Base-by-base conservation (phyloP, 2,329 filamentous ascomycete species). In the Berkeleyomyces basicola region DNA sequence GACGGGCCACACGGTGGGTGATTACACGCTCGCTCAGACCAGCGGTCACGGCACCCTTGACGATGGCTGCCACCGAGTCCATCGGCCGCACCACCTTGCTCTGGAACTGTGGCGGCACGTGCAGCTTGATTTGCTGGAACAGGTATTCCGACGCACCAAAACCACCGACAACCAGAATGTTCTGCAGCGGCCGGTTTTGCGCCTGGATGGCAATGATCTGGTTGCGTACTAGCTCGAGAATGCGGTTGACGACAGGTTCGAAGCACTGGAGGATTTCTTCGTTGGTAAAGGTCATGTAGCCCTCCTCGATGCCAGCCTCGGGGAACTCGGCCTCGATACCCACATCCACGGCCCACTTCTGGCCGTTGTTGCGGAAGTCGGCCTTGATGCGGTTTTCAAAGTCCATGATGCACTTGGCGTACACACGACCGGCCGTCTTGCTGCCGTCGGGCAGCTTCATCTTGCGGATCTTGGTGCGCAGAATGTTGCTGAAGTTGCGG, bases 331-430 rank as follows among this genome's bases (percentile, higher is more conserved):
- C 90, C 78, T 99, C 93, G 70, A 99, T 97, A 71, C 93, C 93
- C 59, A 99, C 93, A 72, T 99, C 93, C 23, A 97, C 91, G 53
- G 93, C 93, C 93, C 93, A 97, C 74, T 97, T 97, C 75, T 97
- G 92, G 59, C 92, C 91, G 74, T 96, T 97, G 78, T 97, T 97
- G 67, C 93, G 85, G 85, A 99, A 99, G 74, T 97, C 93, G 59
- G 93, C 93, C 80, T 99, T 99, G 82, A 99, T 96, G 73, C 93
- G 82, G 82, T 97, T 97, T 78, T 99, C 93, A 70, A 99, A 99
- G 75, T 99, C 93, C 92, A 97, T 97, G 75, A 99, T 97, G 74
- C 92, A 97, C 78, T 97, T 97, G 68, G 92, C 92, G 74, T 97
- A 97, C 62, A 99, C 93, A 74, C 92, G 90, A 51, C 92, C 92